Conservation (phyloP, 495 filamentous ascomycete species). For the Friedmanniomyces endolithicus region DNA sequence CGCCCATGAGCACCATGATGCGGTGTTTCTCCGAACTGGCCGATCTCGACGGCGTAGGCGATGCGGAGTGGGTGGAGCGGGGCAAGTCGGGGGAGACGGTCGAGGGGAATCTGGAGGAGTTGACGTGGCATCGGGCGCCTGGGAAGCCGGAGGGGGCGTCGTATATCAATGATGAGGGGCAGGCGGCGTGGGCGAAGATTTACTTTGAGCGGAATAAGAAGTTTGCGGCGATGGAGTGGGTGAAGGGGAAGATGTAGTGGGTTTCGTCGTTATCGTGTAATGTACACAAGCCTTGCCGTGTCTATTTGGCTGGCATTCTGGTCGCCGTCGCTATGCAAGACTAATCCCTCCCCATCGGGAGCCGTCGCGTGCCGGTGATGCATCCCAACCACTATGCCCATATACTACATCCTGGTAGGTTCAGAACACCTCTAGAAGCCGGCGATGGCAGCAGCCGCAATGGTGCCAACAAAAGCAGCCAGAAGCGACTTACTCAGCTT, state of each 20-base stretch:
- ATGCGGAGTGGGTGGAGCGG: conserved; percentile 12
- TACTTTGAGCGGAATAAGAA: conserved; percentile 18
- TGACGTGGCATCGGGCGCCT: conserved; percentile 13
- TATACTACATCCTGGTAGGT: neutral
- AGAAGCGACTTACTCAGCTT: neutral
- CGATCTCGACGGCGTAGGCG: conserved; percentile 1
- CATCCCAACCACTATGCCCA: neutral
- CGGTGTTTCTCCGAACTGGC: conserved; percentile 21
- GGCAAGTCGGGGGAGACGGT: conserved; percentile 14
- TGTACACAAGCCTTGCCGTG: neutral
- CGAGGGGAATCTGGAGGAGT: conserved; percentile 14
- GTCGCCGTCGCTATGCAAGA: conserved; percentile 6
- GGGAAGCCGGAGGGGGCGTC: neutral
- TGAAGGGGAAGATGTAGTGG: neutral
- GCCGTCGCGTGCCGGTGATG: neutral
- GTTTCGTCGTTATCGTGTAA: neutral
- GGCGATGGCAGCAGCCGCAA: neutral
- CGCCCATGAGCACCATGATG: conserved; percentile 31
- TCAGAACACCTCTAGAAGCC: neutral
- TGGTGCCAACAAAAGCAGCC: neutral
- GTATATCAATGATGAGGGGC: conserved; percentile 3
- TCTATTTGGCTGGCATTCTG: neutral
- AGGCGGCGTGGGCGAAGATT: conserved; percentile 10
- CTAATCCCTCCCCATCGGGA: neutral
- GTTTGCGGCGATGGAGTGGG: conserved; percentile 17